phyloP scores from a whole-genome alignment of 106 monocot species.

The Apostasia shenzhenica region DNA sequence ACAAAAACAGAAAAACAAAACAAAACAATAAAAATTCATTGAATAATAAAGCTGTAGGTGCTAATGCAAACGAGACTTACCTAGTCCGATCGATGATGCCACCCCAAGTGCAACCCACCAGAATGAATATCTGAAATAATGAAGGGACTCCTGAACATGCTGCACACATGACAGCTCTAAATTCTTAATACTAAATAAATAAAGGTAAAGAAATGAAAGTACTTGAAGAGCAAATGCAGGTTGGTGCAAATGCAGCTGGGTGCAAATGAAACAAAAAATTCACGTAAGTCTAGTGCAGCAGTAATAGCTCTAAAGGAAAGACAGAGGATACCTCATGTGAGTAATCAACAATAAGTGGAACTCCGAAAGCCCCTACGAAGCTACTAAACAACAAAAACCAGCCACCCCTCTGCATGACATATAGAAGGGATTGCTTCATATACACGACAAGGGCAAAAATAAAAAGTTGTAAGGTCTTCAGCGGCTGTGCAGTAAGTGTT shows the following conservation, averaged over 20 bases:
- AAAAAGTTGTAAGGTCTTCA: constrained; percentile 60
- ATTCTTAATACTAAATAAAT: not conserved
- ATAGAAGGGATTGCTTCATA: constrained; percentile 42
- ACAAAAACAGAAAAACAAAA: not conserved
- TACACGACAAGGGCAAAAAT: constrained; percentile 36
- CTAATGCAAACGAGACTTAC: constrained; percentile 23
- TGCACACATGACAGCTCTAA: constrained; percentile 20
- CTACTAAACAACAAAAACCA: constrained; percentile 33
- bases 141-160: constrained; percentile 46
- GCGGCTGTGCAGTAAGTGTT: constrained; percentile 65
- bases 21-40: not conserved
- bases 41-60: not conserved
- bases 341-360: constrained; percentile 47
- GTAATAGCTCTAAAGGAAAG: not conserved
- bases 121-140: constrained; percentile 48
- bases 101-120: constrained; percentile 86
- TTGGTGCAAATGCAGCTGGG: not conserved
- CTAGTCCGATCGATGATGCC: constrained; percentile 83
- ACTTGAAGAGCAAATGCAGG: not conserved
- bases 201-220: not conserved
- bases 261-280: not conserved
- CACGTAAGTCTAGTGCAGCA: not conserved
- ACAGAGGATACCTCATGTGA: constrained; percentile 57
- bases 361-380: constrained; percentile 19
- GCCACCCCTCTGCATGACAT: constrained; percentile 33